A percentile compares a stretch with the other conserved stretches of the same genome.
Evolutionary conservation across 106 monocot species (phyloP).

Genomic region (Dactylorhiza incarnata): DNA sequence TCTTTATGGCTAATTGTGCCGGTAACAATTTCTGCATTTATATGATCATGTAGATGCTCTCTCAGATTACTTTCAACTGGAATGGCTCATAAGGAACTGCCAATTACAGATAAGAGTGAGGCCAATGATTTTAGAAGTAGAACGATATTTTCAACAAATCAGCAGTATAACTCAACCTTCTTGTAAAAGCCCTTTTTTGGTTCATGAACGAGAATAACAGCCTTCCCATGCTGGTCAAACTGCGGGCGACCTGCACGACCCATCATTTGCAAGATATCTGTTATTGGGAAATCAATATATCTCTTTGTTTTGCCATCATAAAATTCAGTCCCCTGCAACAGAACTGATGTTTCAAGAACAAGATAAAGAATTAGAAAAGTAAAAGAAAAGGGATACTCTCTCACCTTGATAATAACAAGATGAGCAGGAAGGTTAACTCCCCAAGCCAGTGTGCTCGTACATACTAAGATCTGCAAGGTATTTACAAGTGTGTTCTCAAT

Average conservation of each 20-base stretch:
- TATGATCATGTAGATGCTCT: slow-evolving; percentile 90
- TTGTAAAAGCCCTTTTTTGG: slow-evolving; percentile 99
- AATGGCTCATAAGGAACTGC: slow-evolving; percentile 98
- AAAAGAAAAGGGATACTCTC: background rate
- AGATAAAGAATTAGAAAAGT: background rate
- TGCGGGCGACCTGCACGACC: slow-evolving; percentile 98
- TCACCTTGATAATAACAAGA: slow-evolving; percentile 93
- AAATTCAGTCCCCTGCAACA: slow-evolving; percentile 83
- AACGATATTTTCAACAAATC: background rate
- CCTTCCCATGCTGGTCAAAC: slow-evolving; percentile 97
- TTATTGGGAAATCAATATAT: slow-evolving; percentile 97
- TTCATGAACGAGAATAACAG: slow-evolving; percentile 98
- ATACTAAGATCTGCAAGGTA: slow-evolving; percentile 59
- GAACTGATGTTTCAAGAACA: background rate
- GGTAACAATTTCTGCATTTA: slow-evolving; percentile 95
- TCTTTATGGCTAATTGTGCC: slow-evolving; percentile 83
- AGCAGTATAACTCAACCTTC: slow-evolving; percentile 44
- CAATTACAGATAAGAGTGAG: slow-evolving; percentile 4
- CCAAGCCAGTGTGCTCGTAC: slow-evolving; percentile 98
- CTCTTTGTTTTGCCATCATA: slow-evolving; percentile 95
- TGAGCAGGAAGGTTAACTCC: slow-evolving; percentile 98
- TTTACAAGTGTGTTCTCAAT: slow-evolving; percentile 1
- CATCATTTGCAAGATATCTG: slow-evolving; percentile 99
- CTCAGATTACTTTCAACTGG: slow-evolving; percentile 94
- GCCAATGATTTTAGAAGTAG: background rate